These are phyloP conservation scores for Boehmeria nivea DNA, from an alignment of 306 rosid genomes.

Conservation along the genomic window DNA sequence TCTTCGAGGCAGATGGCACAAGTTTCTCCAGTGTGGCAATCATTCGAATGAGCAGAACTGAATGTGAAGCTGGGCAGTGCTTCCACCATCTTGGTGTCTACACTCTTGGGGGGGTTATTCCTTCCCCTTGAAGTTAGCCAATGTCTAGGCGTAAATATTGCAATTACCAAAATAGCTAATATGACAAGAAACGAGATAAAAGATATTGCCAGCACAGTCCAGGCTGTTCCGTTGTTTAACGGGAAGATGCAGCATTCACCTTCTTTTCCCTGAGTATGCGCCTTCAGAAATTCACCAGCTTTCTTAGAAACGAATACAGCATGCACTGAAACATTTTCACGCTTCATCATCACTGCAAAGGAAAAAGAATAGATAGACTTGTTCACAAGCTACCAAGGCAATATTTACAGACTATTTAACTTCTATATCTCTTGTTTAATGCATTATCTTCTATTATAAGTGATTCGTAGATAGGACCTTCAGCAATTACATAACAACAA, in stretches of 20 bases:
- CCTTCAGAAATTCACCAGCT: constrained; percentile 28
- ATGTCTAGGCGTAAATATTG: constrained; percentile 23
- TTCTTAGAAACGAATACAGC: constrained; percentile 28
- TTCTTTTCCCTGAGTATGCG: constrained; percentile 13
- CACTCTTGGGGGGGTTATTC: constrained; percentile 17
- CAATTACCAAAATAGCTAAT: constrained; percentile 24
- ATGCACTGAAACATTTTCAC: constrained; percentile 19
- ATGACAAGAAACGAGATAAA: constrained; percentile 26
- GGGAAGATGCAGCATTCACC: constrained; percentile 34
- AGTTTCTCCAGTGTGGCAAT: constrained; percentile 26
- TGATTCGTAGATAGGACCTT: too few relatives aligned
- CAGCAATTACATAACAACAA: neutral
- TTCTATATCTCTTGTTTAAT: too few relatives aligned
- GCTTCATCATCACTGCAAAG: constrained; percentile 30
- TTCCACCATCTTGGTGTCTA: constrained; percentile 29
- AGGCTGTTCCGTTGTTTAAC: constrained; percentile 21
- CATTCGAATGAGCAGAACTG: constrained; percentile 13
- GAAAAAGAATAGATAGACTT: neutral
- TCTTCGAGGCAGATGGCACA: constrained; percentile 46
- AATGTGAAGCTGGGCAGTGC: constrained; percentile 30
- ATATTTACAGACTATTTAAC: too few relatives aligned
- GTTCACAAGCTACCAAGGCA: neutral
- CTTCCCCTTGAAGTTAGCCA: constrained; percentile 21
- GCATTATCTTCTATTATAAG: too few relatives aligned
- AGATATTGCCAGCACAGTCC: constrained; percentile 36